phyloP scores from a whole-genome alignment of 176 grass and related monocot species.

The Elymus sibiricus region DNA sequence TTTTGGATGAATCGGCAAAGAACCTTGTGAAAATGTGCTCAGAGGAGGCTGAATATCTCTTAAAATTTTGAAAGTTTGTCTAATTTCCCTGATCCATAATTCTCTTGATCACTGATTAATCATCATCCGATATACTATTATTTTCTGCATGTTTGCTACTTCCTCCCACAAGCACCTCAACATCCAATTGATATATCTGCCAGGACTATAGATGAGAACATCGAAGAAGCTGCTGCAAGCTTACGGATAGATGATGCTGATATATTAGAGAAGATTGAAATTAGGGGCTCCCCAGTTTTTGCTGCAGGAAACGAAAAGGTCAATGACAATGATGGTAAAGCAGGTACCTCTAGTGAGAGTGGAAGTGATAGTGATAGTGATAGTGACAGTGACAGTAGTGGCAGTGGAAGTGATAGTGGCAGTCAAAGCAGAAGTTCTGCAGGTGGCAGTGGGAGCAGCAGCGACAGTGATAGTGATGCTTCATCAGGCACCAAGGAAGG shows the following conservation, averaged over 20 bases:
- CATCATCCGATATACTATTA: slow-evolving; percentile 14
- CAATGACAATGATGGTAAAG: slow-evolving; percentile 65
- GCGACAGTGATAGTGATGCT: slow-evolving; percentile 83
- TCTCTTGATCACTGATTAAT: slow-evolving; percentile 26
- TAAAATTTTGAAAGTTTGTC: slow-evolving; percentile 88
- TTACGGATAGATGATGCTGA: slow-evolving; percentile 54
- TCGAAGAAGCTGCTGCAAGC: slow-evolving; percentile 47
- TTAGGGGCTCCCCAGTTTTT: slow-evolving; percentile 38
- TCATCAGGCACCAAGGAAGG: slow-evolving; percentile 86
- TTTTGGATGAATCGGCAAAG: too few species aligned
- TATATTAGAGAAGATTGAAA: slow-evolving; percentile 54
- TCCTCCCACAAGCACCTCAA: slow-evolving; percentile 32
- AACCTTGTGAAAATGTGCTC: slow-evolving; percentile 94
- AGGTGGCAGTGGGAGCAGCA: slow-evolving; percentile 72
- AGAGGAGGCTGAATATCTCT: slow-evolving; percentile 79
- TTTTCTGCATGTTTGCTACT: slow-evolving; percentile 36
- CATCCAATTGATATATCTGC: slow-evolving; percentile 25
- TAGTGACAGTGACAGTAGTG: slow-evolving; percentile 86
- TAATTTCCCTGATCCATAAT: slow-evolving; percentile 42
- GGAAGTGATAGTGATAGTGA: slow-evolving; percentile 91
- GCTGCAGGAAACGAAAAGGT: slow-evolving; percentile 31
- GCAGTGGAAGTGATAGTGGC: slow-evolving; percentile 77
- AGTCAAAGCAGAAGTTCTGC: slow-evolving; percentile 68
- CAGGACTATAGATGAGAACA: slow-evolving; percentile 41
- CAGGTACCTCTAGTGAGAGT: slow-evolving; percentile 63